phyloP scores from a whole-genome alignment of 495 filamentous ascomycete genomes.

The Penicillium turbatum region DNA sequence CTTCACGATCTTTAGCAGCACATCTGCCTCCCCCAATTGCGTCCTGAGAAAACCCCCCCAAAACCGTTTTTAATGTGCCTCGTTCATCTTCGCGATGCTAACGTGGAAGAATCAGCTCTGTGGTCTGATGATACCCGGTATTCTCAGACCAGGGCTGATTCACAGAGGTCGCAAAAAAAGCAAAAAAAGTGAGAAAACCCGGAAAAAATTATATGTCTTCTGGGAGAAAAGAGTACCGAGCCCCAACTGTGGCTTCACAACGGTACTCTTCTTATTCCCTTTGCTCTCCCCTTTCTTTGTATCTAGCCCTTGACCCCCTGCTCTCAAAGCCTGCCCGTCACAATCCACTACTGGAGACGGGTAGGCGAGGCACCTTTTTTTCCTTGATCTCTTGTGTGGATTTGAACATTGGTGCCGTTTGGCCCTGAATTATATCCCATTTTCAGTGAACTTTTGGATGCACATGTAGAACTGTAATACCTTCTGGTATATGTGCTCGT shows the following conservation, averaged over 20 bases:
- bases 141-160: neutral
- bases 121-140: neutral
- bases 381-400: conserved; percentile 20
- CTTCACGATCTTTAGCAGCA: conserved; percentile 27
- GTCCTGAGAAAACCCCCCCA: conserved; percentile 9
- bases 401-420: conserved; percentile 17
- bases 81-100: neutral
- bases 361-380: conserved; percentile 10
- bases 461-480: neutral
- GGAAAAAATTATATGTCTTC: conserved; percentile 28
- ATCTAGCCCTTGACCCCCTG: conserved; percentile 21
- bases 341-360: neutral
- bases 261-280: conserved; percentile 8
- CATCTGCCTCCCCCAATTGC: conserved; percentile 11
- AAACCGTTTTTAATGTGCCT: conserved; percentile 38
- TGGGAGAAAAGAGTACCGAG: conserved; percentile 12
- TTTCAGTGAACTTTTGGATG: conserved; percentile 11
- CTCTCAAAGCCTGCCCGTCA: conserved; percentile 3
- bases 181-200: conserved; percentile 32
- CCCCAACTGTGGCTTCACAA: neutral
- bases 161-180: conserved; percentile 31
- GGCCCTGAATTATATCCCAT: conserved; percentile 22
- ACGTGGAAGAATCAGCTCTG: too few species aligned
- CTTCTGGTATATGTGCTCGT: neutral
- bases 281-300: conserved; percentile 21